These are phyloP conservation scores for Nematocida homosporus DNA, from an alignment of 371 early-diverging fungal genomes.

Conservation along the genomic window DNA sequence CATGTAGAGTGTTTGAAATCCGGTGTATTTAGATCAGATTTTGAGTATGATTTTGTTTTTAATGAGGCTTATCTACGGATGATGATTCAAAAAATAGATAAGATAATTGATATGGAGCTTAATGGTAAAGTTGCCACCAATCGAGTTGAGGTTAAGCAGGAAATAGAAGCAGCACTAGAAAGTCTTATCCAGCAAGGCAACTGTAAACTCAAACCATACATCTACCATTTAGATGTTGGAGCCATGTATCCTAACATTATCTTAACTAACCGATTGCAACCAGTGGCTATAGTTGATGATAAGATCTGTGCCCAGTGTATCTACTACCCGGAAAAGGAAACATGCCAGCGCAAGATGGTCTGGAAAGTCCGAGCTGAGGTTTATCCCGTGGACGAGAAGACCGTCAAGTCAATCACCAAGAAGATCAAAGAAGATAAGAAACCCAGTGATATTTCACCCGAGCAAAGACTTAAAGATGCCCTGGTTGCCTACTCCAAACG, in stretches of 20 bases:
- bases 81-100: conserved; percentile 80
- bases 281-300: conserved; percentile 87
- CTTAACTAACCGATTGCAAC: conserved; percentile 93
- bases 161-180: conserved; percentile 33
- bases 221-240: conserved; percentile 98
- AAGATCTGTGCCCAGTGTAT: conserved; percentile 86
- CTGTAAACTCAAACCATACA: conserved; percentile 76
- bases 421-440: conserved; percentile 69
- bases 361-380: conserved; percentile 97
- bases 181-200: conserved; percentile 72
- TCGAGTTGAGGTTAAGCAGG: conserved; percentile 40
- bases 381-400: conserved; percentile 79
- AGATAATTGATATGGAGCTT: conserved; percentile 43
- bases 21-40: conserved; percentile 92
- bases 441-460: conserved; percentile 68
- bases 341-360: conserved; percentile 85
- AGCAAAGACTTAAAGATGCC: conserved; percentile 74
- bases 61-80: conserved; percentile 71
- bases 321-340: conserved; percentile 77
- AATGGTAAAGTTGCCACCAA: conserved; percentile 26
- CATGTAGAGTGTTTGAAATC: conserved; percentile 96
- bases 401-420: conserved; percentile 81
- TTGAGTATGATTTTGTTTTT: conserved; percentile 78
- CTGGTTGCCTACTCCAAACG: conserved; percentile 80
- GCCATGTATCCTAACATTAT: conserved; percentile 99